A percentile compares a stretch with the other conserved stretches of the same genome.
These are phyloP conservation scores for Paraconiothyrium sp. DNA, from an alignment of 2,329 filamentous ascomycete species.

Conservation along the genomic window DNA sequence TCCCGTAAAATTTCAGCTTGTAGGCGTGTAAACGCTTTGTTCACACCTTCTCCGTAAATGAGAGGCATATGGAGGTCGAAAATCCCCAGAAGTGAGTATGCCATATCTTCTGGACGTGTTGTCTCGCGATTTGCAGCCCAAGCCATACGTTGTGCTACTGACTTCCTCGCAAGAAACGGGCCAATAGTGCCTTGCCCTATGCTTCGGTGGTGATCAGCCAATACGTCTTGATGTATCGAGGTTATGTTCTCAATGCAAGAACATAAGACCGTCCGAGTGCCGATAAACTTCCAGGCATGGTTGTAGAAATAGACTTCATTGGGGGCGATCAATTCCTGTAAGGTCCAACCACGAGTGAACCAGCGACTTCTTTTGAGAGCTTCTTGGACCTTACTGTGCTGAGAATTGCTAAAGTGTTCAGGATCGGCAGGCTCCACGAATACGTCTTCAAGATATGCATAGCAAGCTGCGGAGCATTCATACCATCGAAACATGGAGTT, in stretches of 20 bases:
- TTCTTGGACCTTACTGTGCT: not conserved
- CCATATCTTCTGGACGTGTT: conserved; percentile 24
- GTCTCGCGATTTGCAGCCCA: conserved; percentile 30
- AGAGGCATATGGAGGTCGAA: conserved; percentile 18
- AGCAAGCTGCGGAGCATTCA: conserved; percentile 13
- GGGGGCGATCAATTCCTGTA: conserved; percentile 20
- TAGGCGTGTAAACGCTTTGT: not conserved
- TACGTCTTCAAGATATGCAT: conserved; percentile 20
- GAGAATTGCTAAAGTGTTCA: not conserved
- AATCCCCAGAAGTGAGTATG: not conserved
- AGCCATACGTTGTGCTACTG: conserved; percentile 19
- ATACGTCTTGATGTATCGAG: not conserved
- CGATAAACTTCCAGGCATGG: conserved; percentile 16
- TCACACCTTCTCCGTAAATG: conserved; percentile 14
- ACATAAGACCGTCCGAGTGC: not conserved
- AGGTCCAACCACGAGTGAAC: conserved; percentile 22
- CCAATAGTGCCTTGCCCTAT: not conserved
- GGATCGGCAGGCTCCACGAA: not conserved
- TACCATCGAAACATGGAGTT: conserved; percentile 20
- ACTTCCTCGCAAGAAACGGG: not conserved
- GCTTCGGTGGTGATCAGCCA: not conserved
- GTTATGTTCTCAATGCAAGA: not conserved
- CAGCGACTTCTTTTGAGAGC: conserved; percentile 16
- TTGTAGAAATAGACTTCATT: conserved; percentile 21
- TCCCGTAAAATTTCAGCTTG: conserved; percentile 5